A percentile compares a stretch with the other conserved stretches of the same genome.
Evolutionary conservation across 257 asterid species (phyloP).

Genomic region (Eustoma russellianum): DNA sequence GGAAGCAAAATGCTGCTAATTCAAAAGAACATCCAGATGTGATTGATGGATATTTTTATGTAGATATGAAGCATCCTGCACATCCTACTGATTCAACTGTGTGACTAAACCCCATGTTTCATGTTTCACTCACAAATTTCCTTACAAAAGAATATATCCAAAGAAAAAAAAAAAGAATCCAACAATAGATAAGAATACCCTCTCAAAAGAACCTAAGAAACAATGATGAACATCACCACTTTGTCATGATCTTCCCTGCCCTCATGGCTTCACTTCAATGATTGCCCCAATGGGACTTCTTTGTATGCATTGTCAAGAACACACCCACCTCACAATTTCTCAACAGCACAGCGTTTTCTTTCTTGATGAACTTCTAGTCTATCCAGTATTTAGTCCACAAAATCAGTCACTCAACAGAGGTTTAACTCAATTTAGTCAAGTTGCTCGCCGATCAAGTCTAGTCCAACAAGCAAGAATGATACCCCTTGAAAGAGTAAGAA

Average conservation of each 20-base stretch:
- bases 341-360: too few species aligned
- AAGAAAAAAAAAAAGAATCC: conserved; percentile 10
- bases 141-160: conserved; percentile 29
- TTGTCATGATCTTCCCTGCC: conserved; percentile 8
- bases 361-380: neutral
- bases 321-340: too few species aligned
- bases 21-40: neutral
- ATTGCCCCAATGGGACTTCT: too few species aligned
- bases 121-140: conserved; percentile 15
- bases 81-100: conserved; percentile 11
- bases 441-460: conserved; percentile 93
- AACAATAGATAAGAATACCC: too few species aligned
- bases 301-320: too few species aligned
- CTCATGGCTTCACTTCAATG: too few species aligned
- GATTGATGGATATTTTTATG: conserved; percentile 7
- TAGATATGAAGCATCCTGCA: conserved; percentile 7
- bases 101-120: conserved; percentile 16
- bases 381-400: conserved; percentile 5
- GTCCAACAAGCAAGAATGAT: conserved; percentile 79
- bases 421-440: conserved; percentile 17
- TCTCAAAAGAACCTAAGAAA: conserved; percentile 4
- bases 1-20: conserved; percentile 1
- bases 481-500: conserved; percentile 86
- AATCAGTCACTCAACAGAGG: too few species aligned
- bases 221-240: conserved; percentile 24